phyloP scores from a whole-genome alignment of 495 filamentous ascomycete genomes.

The Aspergillus ostianus region DNA sequence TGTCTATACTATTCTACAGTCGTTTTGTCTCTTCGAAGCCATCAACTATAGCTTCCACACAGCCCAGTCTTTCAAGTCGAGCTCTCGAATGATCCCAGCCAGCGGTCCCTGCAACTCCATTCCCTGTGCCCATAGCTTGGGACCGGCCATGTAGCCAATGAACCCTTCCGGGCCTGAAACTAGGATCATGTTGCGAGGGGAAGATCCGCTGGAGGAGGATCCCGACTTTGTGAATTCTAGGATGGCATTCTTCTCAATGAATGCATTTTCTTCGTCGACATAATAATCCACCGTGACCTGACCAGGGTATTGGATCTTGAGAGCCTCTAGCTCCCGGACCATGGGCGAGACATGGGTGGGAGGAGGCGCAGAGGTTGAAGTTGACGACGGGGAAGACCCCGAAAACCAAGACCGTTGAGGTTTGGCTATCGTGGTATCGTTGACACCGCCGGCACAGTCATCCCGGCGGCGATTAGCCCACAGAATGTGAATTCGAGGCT shows the following conservation, averaged over 20 bases:
- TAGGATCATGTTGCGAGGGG: conserved; percentile 61
- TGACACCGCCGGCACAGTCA: conserved; percentile 54
- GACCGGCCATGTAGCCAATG: conserved; percentile 72
- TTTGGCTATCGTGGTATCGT: conserved; percentile 24
- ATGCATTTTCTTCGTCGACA: conserved; percentile 71
- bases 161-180: conserved; percentile 92
- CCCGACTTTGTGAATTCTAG: conserved; percentile 29
- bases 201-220: conserved; percentile 14
- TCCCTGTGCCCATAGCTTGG: conserved; percentile 70
- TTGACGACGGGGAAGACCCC: conserved; percentile 22
- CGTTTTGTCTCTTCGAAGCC: conserved; percentile 53
- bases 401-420: conserved; percentile 33
- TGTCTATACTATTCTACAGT: conserved; percentile 75
- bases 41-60: conserved; percentile 58
- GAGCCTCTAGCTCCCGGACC: conserved; percentile 58
- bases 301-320: conserved; percentile 54
- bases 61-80: conserved; percentile 55
- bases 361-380: conserved; percentile 5
- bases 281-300: conserved; percentile 67
- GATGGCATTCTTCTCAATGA: conserved; percentile 56
- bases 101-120: conserved; percentile 68
- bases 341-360: conserved; percentile 38
- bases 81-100: conserved; percentile 51
- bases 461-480: conserved; percentile 64
- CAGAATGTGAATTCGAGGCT: conserved; percentile 56